Evolutionary conservation across 2,329 filamentous ascomycete species (phyloP).

Genomic region (Trichoderma breve): DNA sequence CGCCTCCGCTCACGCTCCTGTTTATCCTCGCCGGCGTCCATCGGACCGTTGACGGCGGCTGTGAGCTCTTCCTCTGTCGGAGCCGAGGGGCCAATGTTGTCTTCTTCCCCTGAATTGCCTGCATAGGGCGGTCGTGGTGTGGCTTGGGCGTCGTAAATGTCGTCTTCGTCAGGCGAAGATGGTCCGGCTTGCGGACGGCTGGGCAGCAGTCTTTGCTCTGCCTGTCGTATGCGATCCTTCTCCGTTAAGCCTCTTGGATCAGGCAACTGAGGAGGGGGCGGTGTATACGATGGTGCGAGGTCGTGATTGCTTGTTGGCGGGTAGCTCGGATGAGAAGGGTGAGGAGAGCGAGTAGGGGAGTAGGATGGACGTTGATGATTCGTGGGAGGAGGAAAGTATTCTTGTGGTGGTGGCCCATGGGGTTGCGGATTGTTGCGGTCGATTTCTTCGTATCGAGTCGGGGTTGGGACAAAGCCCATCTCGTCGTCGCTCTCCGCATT

Average conservation of each 20-base stretch:
- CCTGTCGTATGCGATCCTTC: slow-evolving; percentile 74
- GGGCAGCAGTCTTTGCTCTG: slow-evolving; percentile 76
- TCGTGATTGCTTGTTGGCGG: slow-evolving; percentile 16
- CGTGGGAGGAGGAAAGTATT: slow-evolving; percentile 31
- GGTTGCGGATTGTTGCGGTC: background rate
- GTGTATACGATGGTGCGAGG: slow-evolving; percentile 49
- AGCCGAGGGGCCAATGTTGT: slow-evolving; percentile 38
- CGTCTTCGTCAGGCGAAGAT: slow-evolving; percentile 43
- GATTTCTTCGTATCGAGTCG: slow-evolving; percentile 17
- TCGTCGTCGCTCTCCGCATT: slow-evolving; percentile 35
- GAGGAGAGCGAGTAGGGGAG: slow-evolving; percentile 9
- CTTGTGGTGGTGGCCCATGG: slow-evolving; percentile 16
- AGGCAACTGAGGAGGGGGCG: slow-evolving; percentile 55
- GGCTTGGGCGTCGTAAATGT: slow-evolving; percentile 51
- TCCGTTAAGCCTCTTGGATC: slow-evolving; percentile 68
- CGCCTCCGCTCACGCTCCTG: slow-evolving; percentile 69
- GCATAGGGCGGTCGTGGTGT: slow-evolving; percentile 30
- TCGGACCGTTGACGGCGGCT: background rate
- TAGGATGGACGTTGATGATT: slow-evolving; percentile 35
- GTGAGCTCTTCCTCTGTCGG: slow-evolving; percentile 47
- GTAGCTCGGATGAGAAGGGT: slow-evolving; percentile 20
- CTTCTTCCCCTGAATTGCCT: slow-evolving; percentile 20
- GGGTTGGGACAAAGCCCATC: slow-evolving; percentile 26
- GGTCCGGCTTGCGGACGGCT: slow-evolving; percentile 59
- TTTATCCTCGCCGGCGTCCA: slow-evolving; percentile 62